These are phyloP conservation scores for Xylaria intraflava DNA, from an alignment of 495 filamentous ascomycete species.

Conservation along the genomic window DNA sequence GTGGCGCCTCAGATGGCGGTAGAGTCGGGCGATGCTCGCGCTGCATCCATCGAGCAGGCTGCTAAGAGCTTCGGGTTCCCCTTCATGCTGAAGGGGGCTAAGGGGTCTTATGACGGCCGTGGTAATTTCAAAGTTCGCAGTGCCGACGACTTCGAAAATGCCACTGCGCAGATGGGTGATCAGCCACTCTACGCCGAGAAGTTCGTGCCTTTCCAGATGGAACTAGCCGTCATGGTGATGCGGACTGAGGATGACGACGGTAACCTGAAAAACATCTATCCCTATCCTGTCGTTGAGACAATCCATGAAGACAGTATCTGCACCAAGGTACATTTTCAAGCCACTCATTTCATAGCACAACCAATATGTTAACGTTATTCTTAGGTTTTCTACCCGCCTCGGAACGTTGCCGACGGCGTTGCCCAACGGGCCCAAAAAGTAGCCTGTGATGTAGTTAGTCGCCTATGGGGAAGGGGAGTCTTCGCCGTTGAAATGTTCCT, in stretches of 20 bases:
- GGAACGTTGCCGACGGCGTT: slow-evolving; percentile 55
- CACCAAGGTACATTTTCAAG: slow-evolving; percentile 77
- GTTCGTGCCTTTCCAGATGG: slow-evolving; percentile 79
- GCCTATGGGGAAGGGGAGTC: slow-evolving; percentile 80
- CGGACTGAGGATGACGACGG: slow-evolving; percentile 71
- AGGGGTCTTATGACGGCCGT: slow-evolving; percentile 88
- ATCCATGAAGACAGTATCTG: slow-evolving; percentile 93
- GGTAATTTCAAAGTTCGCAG: slow-evolving; percentile 77
- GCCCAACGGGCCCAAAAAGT: slow-evolving; percentile 64
- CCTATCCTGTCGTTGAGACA: slow-evolving; percentile 90
- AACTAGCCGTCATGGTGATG: slow-evolving; percentile 91
- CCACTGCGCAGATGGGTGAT: slow-evolving; percentile 61
- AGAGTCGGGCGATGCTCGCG: slow-evolving; percentile 37
- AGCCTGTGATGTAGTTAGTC: slow-evolving; percentile 69
- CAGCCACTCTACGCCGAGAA: slow-evolving; percentile 82
- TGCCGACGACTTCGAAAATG: slow-evolving; percentile 59
- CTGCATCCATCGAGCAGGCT: slow-evolving; percentile 55
- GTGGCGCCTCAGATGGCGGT: slow-evolving; percentile 63
- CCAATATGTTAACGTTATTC: not conserved
- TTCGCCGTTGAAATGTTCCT: slow-evolving; percentile 98
- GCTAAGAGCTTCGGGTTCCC: slow-evolving; percentile 69
- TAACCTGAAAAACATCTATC: slow-evolving; percentile 44
- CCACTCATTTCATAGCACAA: not conserved
- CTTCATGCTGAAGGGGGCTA: slow-evolving; percentile 91
- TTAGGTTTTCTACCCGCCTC: slow-evolving; percentile 49